A percentile compares a stretch with the other conserved stretches of the same genome.
phyloP scores from a whole-genome alignment of 106 monocot genomes.

The Platanthera guangdongensis region DNA sequence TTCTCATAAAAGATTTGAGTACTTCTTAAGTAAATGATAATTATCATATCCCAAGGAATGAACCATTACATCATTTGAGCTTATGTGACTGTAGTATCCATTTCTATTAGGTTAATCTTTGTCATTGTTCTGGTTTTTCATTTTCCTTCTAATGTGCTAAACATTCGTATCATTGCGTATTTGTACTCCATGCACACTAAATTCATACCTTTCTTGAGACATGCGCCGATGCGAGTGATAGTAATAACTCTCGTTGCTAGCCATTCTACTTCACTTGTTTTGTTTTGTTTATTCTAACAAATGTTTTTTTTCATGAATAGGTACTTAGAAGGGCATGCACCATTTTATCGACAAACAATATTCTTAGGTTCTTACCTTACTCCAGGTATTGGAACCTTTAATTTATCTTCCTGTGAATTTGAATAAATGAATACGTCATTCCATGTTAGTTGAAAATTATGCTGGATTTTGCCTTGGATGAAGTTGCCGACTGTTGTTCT shows the following conservation, averaged over 20 bases:
- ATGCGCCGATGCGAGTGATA: no score
- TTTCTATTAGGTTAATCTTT: not conserved
- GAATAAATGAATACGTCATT: not conserved
- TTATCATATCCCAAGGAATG: not conserved
- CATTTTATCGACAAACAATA: constrained; percentile 89
- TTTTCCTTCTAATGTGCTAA: not conserved
- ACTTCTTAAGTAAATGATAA: not conserved
- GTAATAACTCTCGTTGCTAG: no score
- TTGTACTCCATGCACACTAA: not conserved
- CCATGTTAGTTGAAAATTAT: not conserved
- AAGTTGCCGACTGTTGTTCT: not conserved
- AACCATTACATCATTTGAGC: not conserved
- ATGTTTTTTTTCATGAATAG: constrained; percentile 21
- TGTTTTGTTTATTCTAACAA: not conserved
- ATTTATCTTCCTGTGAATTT: not conserved
- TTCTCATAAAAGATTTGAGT: no score
- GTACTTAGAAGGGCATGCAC: constrained; percentile 88
- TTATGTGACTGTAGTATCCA: not conserved
- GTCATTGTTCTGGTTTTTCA: not conserved
- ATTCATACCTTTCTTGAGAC: not conserved
- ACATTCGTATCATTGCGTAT: not conserved
- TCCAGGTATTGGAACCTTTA: constrained; percentile 42
- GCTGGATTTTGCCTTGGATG: not conserved
- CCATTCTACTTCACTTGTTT: no score
- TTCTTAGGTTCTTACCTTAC: constrained; percentile 65